These are phyloP conservation scores for Oryza rufipogon DNA, from an alignment of 176 grass and related monocot genomes.

Conservation along the genomic window DNA sequence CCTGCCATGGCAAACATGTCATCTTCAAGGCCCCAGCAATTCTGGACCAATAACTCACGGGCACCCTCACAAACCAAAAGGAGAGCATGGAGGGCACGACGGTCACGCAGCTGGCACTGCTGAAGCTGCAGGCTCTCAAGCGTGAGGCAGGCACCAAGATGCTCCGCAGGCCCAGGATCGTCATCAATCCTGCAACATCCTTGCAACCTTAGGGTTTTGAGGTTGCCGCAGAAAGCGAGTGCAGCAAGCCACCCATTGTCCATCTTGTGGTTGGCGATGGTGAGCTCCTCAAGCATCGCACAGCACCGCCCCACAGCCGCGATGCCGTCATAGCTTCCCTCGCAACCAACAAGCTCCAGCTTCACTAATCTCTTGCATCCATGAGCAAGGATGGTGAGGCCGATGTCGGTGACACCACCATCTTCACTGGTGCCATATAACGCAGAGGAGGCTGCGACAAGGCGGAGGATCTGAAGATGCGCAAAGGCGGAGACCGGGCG, in stretches of 20 bases:
- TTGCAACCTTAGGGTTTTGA: slow-evolving; percentile 80
- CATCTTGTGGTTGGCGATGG: slow-evolving; percentile 76
- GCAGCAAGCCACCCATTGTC: slow-evolving; percentile 80
- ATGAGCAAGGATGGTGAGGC: slow-evolving; percentile 94
- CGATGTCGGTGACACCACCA: slow-evolving; percentile 82
- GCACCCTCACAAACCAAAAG: slow-evolving; percentile 81
- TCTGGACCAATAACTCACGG: slow-evolving; percentile 71
- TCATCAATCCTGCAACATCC: slow-evolving; percentile 72
- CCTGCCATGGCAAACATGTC: slow-evolving; percentile 70
- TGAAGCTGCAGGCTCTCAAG: slow-evolving; percentile 89
- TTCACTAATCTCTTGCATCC: slow-evolving; percentile 88
- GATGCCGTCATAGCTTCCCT: slow-evolving; percentile 89
- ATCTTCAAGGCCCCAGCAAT: slow-evolving; percentile 96
- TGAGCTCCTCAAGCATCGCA: slow-evolving; percentile 90
- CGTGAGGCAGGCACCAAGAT: slow-evolving; percentile 79
- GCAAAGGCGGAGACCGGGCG: slow-evolving; percentile 84
- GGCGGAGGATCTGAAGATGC: slow-evolving; percentile 85
- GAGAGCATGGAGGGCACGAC: slow-evolving; percentile 61
- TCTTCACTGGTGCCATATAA: slow-evolving; percentile 51
- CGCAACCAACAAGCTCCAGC: slow-evolving; percentile 79
- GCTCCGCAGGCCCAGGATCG: slow-evolving; percentile 74
- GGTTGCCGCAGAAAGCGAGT: slow-evolving; percentile 83
- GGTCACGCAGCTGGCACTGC: slow-evolving; percentile 73
- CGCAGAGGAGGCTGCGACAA: slow-evolving; percentile 56
- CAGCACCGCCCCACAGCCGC: slow-evolving; percentile 88